Base-by-base conservation (phyloP, 768 basidiomycete species). In the Pilatotrama ljubarskyi region DNA sequence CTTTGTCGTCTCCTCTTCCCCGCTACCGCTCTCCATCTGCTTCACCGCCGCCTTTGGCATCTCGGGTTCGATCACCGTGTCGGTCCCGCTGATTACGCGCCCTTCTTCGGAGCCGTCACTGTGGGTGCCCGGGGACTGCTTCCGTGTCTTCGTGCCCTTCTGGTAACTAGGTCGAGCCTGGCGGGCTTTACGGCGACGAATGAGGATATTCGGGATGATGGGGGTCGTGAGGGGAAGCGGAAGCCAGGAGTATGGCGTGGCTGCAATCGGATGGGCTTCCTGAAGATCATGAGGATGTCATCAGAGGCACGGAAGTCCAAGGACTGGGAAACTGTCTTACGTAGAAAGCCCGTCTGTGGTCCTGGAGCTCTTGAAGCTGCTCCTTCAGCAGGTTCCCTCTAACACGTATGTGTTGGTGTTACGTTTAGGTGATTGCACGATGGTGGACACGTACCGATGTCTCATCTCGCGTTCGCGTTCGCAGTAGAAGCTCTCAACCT, bases 401-500 rank as follows among this genome's bases (percentile, higher is more conserved):
- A 15, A 26, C 14, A 50, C 13, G 38, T 5, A 8, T 0, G 4
- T 0, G 37, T 20, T 14, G 8, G 25, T 17, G 15, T 24, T 37
- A 9, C 20, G 25, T 17, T 1, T n/a, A 4, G 29, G 20, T 43
- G 44, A 9, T 18, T 5, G 24, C 5, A 13, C 32, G 9, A 7
- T 61, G 50, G 41, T 50, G 44, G 41, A 55, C 64, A 59, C 51
- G 15, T 35, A 73, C 70, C 66, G 64, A 22, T 51, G 44, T 68
- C 74, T 74, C 84, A 83, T 87, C 74, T 82, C 85, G 46, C 78
- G 79, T 74, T 86, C 94, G 26, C 86, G 81, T 24, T 83, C 84
- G 5, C 82, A 67, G 70, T 92, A 98, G 72, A 99, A 99, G 0
- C 76, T 74, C 59, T 91, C 91, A 13, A 98, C 84, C 72, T 96